A percentile compares a stretch with the other conserved stretches of the same genome.
phyloP scores from a whole-genome alignment of 805 yeast species.

The Saturnispora hagleri region DNA sequence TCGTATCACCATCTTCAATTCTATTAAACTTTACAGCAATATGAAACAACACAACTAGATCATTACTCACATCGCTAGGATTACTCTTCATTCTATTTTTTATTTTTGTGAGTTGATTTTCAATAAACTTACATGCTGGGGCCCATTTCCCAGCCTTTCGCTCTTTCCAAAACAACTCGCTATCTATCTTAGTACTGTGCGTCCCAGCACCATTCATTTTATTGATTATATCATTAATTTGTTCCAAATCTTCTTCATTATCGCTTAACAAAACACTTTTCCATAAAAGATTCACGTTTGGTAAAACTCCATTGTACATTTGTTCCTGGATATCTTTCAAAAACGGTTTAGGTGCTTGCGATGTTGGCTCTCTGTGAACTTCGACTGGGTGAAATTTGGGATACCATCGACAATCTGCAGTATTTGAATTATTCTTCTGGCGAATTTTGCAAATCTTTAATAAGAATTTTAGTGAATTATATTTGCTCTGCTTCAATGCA shows the following conservation, averaged over 20 bases:
- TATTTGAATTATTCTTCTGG: conserved; percentile 1
- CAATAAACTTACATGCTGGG: conserved; percentile 7
- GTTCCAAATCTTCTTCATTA: conserved; percentile 11
- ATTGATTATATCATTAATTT: conserved; percentile 11
- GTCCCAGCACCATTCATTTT: conserved; percentile 1
- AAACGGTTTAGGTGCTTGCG: conserved; percentile 11
- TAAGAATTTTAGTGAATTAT: conserved; percentile 8
- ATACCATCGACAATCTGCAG: conserved; percentile 3
- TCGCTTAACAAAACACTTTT: conserved; percentile 12
- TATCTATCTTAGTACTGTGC: conserved; percentile 1
- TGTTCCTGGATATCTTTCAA: conserved; percentile 18
- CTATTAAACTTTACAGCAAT: conserved; percentile 9
- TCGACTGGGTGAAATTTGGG: conserved; percentile 8
- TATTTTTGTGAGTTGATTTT: conserved; percentile 3
- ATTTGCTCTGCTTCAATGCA: conserved; percentile 4
- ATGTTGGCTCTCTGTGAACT: conserved; percentile 6
- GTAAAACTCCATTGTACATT: conserved; percentile 20
- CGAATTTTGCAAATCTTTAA: conserved; percentile 5
- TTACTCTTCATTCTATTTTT: neutral
- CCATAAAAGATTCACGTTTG: conserved; percentile 14
- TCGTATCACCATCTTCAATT: neutral
- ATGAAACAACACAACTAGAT: conserved; percentile 10
- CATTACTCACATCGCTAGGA: conserved; percentile 3
- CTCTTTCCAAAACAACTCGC: conserved; percentile 18
- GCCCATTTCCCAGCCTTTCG: conserved; percentile 10